A percentile compares a stretch with the other conserved stretches of the same genome.
Conservation (phyloP, 2,329 filamentous ascomycete genomes). For the Colletotrichum karsti region DNA sequence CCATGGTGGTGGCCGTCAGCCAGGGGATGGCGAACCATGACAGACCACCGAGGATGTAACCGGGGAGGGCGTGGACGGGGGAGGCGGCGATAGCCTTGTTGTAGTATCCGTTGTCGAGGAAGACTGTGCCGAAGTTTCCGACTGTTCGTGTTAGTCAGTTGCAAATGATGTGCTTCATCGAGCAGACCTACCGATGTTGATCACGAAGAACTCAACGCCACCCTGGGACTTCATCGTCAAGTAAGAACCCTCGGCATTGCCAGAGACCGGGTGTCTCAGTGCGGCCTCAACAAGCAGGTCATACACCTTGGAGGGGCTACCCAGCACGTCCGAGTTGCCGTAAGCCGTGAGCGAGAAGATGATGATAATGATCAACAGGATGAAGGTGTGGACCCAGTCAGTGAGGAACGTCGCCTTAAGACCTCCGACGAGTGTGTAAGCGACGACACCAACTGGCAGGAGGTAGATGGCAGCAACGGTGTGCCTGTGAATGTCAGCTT, state of each 20-base stretch:
- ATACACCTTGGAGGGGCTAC: slow-evolving; percentile 72
- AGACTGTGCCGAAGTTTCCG: slow-evolving; percentile 79
- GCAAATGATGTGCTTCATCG: slow-evolving; percentile 31
- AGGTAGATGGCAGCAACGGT: slow-evolving; percentile 82
- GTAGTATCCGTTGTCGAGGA: slow-evolving; percentile 83
- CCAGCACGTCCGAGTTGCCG: slow-evolving; percentile 57
- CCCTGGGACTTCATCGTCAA: slow-evolving; percentile 81
- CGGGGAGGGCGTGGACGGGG: slow-evolving; percentile 80
- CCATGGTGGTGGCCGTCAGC: slow-evolving; percentile 85
- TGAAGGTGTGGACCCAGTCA: slow-evolving; percentile 80
- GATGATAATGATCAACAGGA: slow-evolving; percentile 80
- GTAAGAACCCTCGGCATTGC: slow-evolving; percentile 80
- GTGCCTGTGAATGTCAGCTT: neutral
- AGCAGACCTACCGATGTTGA: slow-evolving; percentile 66
- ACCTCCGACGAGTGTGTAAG: slow-evolving; percentile 74
- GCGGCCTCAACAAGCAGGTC: slow-evolving; percentile 75
- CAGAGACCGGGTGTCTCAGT: slow-evolving; percentile 72
- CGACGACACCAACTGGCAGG: slow-evolving; percentile 78
- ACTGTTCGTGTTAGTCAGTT: slow-evolving; percentile 51
- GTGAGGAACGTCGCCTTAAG: slow-evolving; percentile 84
- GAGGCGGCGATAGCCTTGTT: slow-evolving; percentile 86
- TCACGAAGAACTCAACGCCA: slow-evolving; percentile 76
- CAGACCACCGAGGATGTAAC: slow-evolving; percentile 79
- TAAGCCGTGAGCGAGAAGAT: slow-evolving; percentile 81
- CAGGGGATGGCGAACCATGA: slow-evolving; percentile 88